Evolutionary conservation across 495 filamentous ascomycete genomes (phyloP).

Genomic region (Aspergillus bridgeri): DNA sequence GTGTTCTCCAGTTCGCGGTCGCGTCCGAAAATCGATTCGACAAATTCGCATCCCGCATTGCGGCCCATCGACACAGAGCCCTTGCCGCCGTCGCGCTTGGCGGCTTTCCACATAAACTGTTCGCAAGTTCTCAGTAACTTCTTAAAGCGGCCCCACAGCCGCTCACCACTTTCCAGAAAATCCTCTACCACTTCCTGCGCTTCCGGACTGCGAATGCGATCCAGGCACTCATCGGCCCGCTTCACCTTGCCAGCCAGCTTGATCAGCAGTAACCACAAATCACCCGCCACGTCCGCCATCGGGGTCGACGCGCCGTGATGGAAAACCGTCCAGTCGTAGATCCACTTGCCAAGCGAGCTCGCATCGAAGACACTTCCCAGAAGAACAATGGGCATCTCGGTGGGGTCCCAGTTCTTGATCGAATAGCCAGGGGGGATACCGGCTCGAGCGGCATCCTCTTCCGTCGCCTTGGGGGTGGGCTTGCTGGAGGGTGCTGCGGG

Average conservation of each 20-base stretch:
- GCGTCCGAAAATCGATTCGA: slow-evolving; percentile 92
- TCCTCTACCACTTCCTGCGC: slow-evolving; percentile 81
- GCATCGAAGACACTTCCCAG: slow-evolving; percentile 96
- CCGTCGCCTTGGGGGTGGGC: slow-evolving; percentile 69
- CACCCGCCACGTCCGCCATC: slow-evolving; percentile 88
- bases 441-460: slow-evolving; percentile 74
- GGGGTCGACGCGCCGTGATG: slow-evolving; percentile 80
- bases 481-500: slow-evolving; percentile 37
- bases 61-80: slow-evolving; percentile 74
- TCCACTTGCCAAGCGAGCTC: slow-evolving; percentile 97
- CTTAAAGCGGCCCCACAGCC: slow-evolving; percentile 81
- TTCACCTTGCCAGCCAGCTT: slow-evolving; percentile 95
- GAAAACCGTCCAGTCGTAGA: slow-evolving; percentile 99
- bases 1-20: slow-evolving; percentile 89
- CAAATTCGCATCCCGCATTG: slow-evolving; percentile 92
- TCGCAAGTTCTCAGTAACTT: slow-evolving; percentile 87
- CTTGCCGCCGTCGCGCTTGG: slow-evolving; percentile 61
- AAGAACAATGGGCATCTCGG: slow-evolving; percentile 87
- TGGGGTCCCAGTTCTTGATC: slow-evolving; percentile 97
- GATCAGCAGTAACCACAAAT: slow-evolving; percentile 92
- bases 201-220: slow-evolving; percentile 65
- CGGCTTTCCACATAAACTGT: slow-evolving; percentile 84
- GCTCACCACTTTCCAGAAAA: slow-evolving; percentile 87
- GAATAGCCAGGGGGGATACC: slow-evolving; percentile 90
- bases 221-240: slow-evolving; percentile 78